Evolutionary conservation across 1,284 basidiomycete genomes (phyloP), one percentile per base, ranked within the genome.

Genomic region (Cutaneotrichosporon sp.): DNA sequence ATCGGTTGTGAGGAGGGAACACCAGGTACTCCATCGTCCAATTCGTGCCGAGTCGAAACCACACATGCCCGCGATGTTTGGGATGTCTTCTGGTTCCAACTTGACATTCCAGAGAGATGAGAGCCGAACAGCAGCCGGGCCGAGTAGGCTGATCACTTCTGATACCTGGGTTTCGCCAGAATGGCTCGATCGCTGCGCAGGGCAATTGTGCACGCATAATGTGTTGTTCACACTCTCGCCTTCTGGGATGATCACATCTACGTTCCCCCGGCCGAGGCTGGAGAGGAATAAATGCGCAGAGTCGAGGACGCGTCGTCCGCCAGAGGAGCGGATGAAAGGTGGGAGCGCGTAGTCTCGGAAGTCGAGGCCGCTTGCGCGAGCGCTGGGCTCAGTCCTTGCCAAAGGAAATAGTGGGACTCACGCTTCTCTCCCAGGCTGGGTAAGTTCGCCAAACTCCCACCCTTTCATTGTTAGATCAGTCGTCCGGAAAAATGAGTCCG

Each of bases 261-360:
- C 56, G 0, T 34, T 51, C 5, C 65, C 58, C 0, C 68, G 71
- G 0, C 50, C 16, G 53, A 72, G 73, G 10, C 74, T 74, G 69
- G 78, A 81, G 75, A 49, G 86, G 89, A 90, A 91, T 70, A 90
- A 90, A 4, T 76, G 81, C 0, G 89, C 88, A 14, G 87, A 87
- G 55, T 85, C 81, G 0, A 90, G 81, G 0, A 92, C 89, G 9
- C 91, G 84, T 8, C 81, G 74, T 7, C 83, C 83, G 21, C 84
- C 82, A 0, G 89, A 86, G 0, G 89, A 83, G 18, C 91, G 84
- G 1, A 89, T 83, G 66, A 92, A 92, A 0, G 88, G 87, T n/a
- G 31, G 5, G 11, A 10, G 49, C 51, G 83, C 81, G 62, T 80
- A 80, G 10, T 67, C 58, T 16, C 61, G 63, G 11, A 69, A 53